Base-by-base conservation (phyloP, 169 alveolate genomes). In the Plasmodium ovale region DNA sequence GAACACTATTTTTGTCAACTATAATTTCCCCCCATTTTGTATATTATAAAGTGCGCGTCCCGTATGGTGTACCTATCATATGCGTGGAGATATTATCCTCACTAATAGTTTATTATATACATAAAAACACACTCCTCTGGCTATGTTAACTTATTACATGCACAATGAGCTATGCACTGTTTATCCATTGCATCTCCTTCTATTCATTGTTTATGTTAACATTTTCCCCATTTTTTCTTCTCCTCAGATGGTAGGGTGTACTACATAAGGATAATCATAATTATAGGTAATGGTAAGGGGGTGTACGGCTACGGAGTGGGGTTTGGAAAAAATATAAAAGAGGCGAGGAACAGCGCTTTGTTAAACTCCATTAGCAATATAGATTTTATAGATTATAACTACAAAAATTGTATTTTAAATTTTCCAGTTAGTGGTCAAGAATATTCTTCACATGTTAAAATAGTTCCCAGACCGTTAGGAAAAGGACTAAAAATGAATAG, bases 301-400 rank as follows among this genome's bases (percentile, higher is more conserved):
- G 93, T 92, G 19, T 92, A 92, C 62, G 96, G 96, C 39, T 90
- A 87, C 16, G 96, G 96, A 12, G 94, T 94, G 23, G 96, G 96
- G 1, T 92, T 88, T 84, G 96, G 96, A 47, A 92, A 92, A 84
- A 93, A 94, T 87, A 62, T 94, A 10, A 91, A 87, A 42, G 89
- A 92, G 10, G 96, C 96, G 9, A 72, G 94, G 10, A 89, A 82
- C 58, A 87, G 89, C 51, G 95, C 94, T 25, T 87, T 92, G 4
- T 87, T 89, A 72, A 87, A 89, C 64, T 94, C 95, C 16, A 90
- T 94, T n/a, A 88, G 92, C 51, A 74, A 91, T 62, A 77, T 94
- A 94, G 93, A 77, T 71, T 94, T 94, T 64, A 71, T 94, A 44
- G 96, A 94, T 72, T 94, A 68, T 64, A 94, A 94, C 56, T 92